A percentile compares a stretch with the other conserved stretches of the same genome.
phyloP scores from a whole-genome alignment of 805 yeast species.

The Zygoascus bituminiphila region DNA sequence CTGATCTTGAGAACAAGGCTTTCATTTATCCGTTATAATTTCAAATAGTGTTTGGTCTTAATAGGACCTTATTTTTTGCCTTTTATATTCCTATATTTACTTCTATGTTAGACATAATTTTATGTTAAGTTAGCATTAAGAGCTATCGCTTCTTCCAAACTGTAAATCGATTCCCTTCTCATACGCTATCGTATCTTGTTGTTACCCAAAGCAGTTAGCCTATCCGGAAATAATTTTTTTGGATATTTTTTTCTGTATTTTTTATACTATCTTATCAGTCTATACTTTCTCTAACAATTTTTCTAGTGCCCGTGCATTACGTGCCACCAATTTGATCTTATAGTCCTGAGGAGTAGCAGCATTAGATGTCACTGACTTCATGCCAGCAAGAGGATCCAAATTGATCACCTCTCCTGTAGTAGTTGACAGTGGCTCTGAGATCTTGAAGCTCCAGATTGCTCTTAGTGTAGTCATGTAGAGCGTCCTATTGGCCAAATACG shows the following conservation, averaged over 20 bases:
- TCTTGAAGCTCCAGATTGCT: constrained; percentile 41
- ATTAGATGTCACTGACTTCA: constrained; percentile 17
- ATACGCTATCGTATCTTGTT: too few species aligned
- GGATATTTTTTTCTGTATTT: too few species aligned
- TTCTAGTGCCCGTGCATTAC: constrained; percentile 4
- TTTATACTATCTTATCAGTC: too few species aligned
- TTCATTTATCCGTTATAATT: constrained; percentile 42
- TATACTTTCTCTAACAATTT: not conserved
- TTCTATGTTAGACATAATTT: too few species aligned
- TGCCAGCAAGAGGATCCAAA: constrained; percentile 19
- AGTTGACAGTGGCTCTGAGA: constrained; percentile 20
- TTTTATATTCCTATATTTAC: not conserved
- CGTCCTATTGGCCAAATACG: constrained; percentile 51
- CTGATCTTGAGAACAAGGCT: constrained; percentile 44
- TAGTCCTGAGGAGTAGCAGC: constrained; percentile 21
- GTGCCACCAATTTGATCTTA: constrained; percentile 17
- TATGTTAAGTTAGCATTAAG: too few species aligned
- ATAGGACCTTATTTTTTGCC: not conserved
- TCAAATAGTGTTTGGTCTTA: not conserved
- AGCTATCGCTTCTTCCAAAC: too few species aligned
- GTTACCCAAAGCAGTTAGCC: too few species aligned
- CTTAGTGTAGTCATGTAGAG: constrained; percentile 50
- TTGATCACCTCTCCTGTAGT: constrained; percentile 13
- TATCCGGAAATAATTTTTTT: too few species aligned
- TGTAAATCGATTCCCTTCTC: too few species aligned